Evolutionary conservation across 2,329 filamentous ascomycete genomes (phyloP), one percentile per base, ranked within the genome.

Genomic region (Pyrenophora teres): DNA sequence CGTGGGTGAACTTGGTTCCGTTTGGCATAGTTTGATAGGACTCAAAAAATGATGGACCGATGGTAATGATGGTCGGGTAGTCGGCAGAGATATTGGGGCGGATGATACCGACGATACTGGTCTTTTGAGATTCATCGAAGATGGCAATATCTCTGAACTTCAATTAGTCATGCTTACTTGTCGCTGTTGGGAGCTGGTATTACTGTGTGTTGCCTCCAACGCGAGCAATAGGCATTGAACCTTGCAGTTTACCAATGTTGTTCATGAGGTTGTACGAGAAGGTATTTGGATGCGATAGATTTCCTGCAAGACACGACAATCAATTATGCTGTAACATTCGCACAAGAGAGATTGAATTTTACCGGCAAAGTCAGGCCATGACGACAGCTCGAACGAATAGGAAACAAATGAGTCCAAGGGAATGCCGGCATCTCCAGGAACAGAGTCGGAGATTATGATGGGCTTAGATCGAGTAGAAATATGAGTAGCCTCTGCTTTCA

Each of bases 171-270:
- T 77, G 72, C 53, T 86, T 78, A 67, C 30, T 2, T 4, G 6
- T 10, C 4, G 13, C 6, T 6, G 12, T 4, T 7, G 3, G 82
- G 86, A 36, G 86, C 74, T 7, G 82, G 56, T 81, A 84, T 71
- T 87, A 84, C 60, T 70, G 84, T 0, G 84, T 86, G 57, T 86
- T 87, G n/a, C 84, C 85, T 4, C 85, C 84, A 1, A 87, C 82
- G 13, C 84, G 76, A 47, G 87, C 81, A 57, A 82, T 78, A 1
- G 84, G 84, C 54, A 84, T 84, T 3, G 75, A 77, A 5, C 83
- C 83, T 13, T 75, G 76, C 2, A 86, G 60, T 15, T 77, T 67
- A 1, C 76, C 81, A 19, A 87, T 61, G 48, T 85, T 87, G 33
- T 80, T 77, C 30, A 87, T 69, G 6, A 87, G 75, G 41, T 83